Evolutionary conservation across 2,329 filamentous ascomycete genomes (phyloP).

Genomic region (Monosporascus sp.): DNA sequence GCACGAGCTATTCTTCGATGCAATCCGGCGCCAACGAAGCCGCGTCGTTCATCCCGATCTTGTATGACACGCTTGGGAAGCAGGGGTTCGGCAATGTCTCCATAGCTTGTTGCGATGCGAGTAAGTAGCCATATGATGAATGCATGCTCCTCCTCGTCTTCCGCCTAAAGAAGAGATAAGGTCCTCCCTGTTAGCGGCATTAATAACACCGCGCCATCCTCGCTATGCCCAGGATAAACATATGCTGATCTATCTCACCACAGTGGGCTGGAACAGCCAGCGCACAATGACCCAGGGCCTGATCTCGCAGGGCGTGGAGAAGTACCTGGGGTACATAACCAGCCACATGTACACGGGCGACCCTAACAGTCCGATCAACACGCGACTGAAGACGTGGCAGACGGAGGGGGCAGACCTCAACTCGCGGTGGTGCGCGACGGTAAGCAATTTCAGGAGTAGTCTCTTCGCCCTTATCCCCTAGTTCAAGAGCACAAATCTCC

Average conservation of each 20-base stretch:
- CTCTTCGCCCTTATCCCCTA: too few relatives aligned
- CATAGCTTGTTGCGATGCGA: conserved; percentile 41
- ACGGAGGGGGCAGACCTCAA: conserved; percentile 39
- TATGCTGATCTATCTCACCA: not conserved
- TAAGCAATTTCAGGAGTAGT: too few relatives aligned
- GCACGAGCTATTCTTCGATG: conserved; percentile 32
- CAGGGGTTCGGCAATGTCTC: conserved; percentile 30
- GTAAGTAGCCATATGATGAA: conserved; percentile 5
- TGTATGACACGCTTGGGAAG: conserved; percentile 32
- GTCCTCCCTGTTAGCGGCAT: too few relatives aligned
- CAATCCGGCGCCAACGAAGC: conserved; percentile 26
- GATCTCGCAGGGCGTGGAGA: conserved; percentile 28
- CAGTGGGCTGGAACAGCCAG: conserved; percentile 33
- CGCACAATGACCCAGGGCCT: conserved; percentile 29
- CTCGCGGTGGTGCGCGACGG: conserved; percentile 24
- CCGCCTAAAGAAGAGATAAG: not conserved
- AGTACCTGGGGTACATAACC: conserved; percentile 35
- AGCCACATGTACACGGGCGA: conserved; percentile 28
- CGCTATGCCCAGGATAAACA: not conserved
- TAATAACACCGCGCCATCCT: too few relatives aligned
- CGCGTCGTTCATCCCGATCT: conserved; percentile 24
- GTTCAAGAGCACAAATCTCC: too few relatives aligned
- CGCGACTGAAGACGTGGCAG: conserved; percentile 36
- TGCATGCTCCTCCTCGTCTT: not conserved
- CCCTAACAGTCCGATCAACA: conserved; percentile 18